Base-by-base conservation (phyloP, 2,329 filamentous ascomycete genomes). In the Sporothrix dimorphospora region DNA sequence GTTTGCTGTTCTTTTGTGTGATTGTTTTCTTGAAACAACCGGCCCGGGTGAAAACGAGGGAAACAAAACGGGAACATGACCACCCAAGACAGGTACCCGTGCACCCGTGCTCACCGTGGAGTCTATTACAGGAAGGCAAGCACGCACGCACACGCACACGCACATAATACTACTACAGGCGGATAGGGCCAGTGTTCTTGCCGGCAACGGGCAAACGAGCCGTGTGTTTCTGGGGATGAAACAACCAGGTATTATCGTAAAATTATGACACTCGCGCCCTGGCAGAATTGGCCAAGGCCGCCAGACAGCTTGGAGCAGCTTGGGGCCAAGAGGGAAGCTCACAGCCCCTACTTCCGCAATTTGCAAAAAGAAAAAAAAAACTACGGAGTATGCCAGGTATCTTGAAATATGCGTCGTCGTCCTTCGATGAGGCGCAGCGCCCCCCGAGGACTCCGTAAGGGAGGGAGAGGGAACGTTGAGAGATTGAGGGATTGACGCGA, bases 181-280 rank as follows among this genome's bases (percentile, higher is more conserved):
- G n/a, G 53, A 57, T 19, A 57, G 27, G 53, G 27, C 27, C 53
- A 27, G 34, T 16, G 27, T 27, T 30, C 49, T 9, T 9, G 19
- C 19, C n/a, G 19, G 30, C 30, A 34, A 34, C 30, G 14, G 8
- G 19, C 40, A 21, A 47, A 51, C 61, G 24, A 49, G 61, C 21
- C 42, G 24, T 45, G 19, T 53, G 30, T 68, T 68, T 68, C 47
- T 53, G 47, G 65, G 65, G 65, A 38, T 53, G 65, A 68, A 68
- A 68, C 65, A 34, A 53, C 65, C 65, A 45, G 59, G 34, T 63
- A 21, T 16, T 55, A 59, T 38, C n/a, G n/a, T n/a, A n/a, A 45
- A 45, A 45, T 34, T 3, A 45, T n/a, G 38, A 40, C 38, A 11
- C 38, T 5, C 12, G 8, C 40, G 40, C 40, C 40, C 40, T 42